Percentiles rank a stretch among this genome's conserved stretches.
phyloP scores from a whole-genome alignment of 2,329 filamentous ascomycete species.

The Didymella keratinophila region DNA sequence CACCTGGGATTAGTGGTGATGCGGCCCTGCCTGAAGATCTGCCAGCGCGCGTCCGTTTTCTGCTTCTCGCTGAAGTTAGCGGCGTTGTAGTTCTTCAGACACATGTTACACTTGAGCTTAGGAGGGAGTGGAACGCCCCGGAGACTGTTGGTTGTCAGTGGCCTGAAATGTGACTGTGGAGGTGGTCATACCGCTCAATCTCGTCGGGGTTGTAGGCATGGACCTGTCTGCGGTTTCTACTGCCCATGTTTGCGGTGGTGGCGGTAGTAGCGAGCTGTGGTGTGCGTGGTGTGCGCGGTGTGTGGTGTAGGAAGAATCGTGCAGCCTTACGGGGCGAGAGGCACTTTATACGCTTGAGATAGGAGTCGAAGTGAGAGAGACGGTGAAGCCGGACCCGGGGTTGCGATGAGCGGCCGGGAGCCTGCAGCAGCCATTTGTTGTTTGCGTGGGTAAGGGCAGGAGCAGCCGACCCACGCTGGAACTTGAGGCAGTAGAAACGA shows the following conservation, averaged over 20 bases:
- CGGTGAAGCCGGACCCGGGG: not conserved
- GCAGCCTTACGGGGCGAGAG: not conserved
- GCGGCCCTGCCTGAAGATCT: conserved; percentile 20
- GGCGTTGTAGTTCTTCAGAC: conserved; percentile 52
- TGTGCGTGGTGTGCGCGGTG: not conserved
- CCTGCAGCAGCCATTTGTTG: conserved; percentile 5
- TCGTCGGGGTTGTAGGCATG: conserved; percentile 24
- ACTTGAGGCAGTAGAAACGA: not conserved
- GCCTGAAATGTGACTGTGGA: not conserved
- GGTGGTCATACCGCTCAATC: conserved; percentile 22
- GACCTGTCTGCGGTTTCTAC: conserved; percentile 6
- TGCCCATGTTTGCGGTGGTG: not conserved
- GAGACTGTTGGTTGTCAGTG: conserved; percentile 24
- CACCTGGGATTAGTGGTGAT: conserved; percentile 51
- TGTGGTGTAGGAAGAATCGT: not conserved
- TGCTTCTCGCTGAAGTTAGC: conserved; percentile 59
- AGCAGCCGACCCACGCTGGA: not conserved
- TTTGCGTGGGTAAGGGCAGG: conserved; percentile 3
- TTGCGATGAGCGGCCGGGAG: conserved; percentile 2
- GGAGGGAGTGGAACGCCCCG: conserved; percentile 30
- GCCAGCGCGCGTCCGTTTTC: conserved; percentile 45
- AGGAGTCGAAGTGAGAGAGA: conserved; percentile 3
- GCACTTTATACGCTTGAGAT: not conserved
- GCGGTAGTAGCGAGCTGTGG: not conserved
- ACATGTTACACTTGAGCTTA: conserved; percentile 57